A percentile compares a stretch with the other conserved stretches of the same genome.
Evolutionary conservation across 2,329 filamentous ascomycete genomes (phyloP).

Genomic region (Talaromyces sp.): DNA sequence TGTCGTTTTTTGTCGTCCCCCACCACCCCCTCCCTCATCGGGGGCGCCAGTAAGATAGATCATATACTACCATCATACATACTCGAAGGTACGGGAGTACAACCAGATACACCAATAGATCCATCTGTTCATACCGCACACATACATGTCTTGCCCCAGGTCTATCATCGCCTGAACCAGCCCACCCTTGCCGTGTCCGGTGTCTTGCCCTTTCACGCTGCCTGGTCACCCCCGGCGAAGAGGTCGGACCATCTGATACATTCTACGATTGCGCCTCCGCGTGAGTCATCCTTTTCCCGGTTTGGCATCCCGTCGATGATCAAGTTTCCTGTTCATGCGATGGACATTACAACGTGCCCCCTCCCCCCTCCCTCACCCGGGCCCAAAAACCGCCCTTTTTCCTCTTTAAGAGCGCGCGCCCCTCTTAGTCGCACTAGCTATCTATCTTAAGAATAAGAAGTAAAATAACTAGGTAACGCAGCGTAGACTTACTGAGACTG

Average conservation of each 20-base stretch:
- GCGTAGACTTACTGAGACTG: background rate
- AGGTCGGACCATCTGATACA: conserved; percentile 17
- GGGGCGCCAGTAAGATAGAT: background rate
- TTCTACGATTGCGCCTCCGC: conserved; percentile 13
- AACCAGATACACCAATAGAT: background rate
- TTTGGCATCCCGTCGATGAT: conserved; percentile 16
- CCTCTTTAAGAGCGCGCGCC: conserved; percentile 11
- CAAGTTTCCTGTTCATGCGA: conserved; percentile 15
- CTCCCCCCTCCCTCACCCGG: conserved; percentile 11
- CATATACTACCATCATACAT: background rate
- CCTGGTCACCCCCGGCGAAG: conserved; percentile 12
- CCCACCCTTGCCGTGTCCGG: conserved; percentile 8
- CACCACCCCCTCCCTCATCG: background rate
- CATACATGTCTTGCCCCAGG: background rate
- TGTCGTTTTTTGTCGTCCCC: background rate
- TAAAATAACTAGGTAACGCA: background rate
- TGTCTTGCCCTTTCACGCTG: conserved; percentile 11
- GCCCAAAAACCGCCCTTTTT: conserved; percentile 19
- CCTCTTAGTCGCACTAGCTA: background rate
- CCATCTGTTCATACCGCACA: background rate
- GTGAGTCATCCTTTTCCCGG: conserved; percentile 17
- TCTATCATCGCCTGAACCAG: conserved; percentile 4
- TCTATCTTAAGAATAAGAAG: background rate
- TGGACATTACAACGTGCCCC: conserved; percentile 20
- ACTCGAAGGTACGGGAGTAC: background rate